phyloP scores from a whole-genome alignment of 768 basidiomycete genomes.

The Lentinula detonsa region DNA sequence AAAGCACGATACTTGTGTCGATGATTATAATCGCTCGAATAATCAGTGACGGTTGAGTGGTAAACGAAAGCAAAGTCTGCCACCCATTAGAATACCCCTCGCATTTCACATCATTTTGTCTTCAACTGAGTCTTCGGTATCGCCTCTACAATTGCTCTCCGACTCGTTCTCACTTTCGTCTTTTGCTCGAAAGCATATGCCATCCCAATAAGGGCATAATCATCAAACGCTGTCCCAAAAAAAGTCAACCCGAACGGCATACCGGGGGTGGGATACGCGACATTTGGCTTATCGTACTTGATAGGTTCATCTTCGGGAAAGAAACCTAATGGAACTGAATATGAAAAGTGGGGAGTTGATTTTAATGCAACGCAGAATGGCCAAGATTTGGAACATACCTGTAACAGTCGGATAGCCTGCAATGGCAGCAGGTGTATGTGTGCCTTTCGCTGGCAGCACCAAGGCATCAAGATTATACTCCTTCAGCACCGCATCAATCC shows the following conservation, averaged over 20 bases:
- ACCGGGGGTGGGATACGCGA: constrained; percentile 46
- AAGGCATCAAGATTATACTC: constrained; percentile 44
- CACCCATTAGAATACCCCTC: no score
- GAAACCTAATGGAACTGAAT: constrained; percentile 54
- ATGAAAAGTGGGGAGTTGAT: neutral
- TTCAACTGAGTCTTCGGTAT: constrained; percentile 47
- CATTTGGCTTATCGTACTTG: constrained; percentile 28
- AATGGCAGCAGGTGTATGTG: constrained; percentile 42
- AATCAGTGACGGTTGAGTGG: no score
- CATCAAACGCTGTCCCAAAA: constrained; percentile 56
- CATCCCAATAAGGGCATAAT: constrained; percentile 48
- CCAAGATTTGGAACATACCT: constrained; percentile 25
- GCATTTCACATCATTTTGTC: neutral
- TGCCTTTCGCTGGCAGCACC: constrained; percentile 39
- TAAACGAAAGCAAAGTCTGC: no score
- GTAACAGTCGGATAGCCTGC: constrained; percentile 65
- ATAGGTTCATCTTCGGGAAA: constrained; percentile 41
- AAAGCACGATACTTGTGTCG: no score
- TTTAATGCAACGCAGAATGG: neutral
- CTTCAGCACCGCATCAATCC: constrained; percentile 49
- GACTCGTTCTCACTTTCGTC: constrained; percentile 44
- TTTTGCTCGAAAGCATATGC: constrained; percentile 64
- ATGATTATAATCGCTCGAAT: no score
- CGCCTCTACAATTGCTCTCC: constrained; percentile 44
- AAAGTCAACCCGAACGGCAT: constrained; percentile 61